These are phyloP conservation scores for Pezicula carpinea DNA, from an alignment of 2,329 filamentous ascomycete species.

Conservation along the genomic window DNA sequence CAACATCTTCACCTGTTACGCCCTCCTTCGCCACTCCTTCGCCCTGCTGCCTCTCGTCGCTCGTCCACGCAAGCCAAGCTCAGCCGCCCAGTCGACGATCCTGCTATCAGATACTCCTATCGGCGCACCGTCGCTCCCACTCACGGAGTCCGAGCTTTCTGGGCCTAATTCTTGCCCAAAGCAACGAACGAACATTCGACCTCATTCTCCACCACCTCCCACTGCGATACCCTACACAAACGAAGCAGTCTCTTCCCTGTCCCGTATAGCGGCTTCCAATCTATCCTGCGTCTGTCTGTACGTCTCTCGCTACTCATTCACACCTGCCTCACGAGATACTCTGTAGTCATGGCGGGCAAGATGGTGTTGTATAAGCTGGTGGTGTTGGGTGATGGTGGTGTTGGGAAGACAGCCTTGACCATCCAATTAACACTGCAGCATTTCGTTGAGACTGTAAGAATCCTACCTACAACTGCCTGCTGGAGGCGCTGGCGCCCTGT, in stretches of 20 bases:
- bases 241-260: background rate
- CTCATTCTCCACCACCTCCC: constrained; percentile 2
- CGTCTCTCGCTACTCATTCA: no score
- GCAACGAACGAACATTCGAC: background rate
- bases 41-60: no score
- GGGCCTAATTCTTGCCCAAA: background rate
- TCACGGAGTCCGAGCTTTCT: background rate
- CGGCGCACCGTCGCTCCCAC: background rate
- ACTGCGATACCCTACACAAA: constrained; percentile 3
- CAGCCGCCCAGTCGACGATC: background rate
- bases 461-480: background rate
- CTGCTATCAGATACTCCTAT: background rate
- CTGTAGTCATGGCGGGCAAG: constrained; percentile 68
- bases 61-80: no score
- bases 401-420: constrained; percentile 89
- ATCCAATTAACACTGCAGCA: constrained; percentile 98
- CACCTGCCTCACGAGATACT: background rate
- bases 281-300: background rate
- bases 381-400: constrained; percentile 89
- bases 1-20: no score
- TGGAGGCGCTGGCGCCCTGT: background rate
- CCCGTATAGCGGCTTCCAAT: background rate
- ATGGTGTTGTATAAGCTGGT: constrained; percentile 96
- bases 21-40: no score
- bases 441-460: constrained; percentile 83